phyloP scores from a whole-genome alignment of 176 grass and related monocot genomes.

The Aechmea fasciata region DNA sequence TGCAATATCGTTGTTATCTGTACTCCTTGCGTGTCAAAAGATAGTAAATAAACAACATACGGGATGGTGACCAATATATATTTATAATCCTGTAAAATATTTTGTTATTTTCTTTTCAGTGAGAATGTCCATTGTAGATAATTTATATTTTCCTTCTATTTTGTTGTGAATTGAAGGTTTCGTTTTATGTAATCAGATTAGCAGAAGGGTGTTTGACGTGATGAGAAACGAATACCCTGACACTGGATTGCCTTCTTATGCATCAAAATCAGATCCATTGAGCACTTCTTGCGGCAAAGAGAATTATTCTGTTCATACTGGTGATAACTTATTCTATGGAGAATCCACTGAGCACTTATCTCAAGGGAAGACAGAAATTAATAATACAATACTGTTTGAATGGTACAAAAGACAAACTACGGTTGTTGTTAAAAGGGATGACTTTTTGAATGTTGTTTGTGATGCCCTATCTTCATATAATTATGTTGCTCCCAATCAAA shows the following conservation, averaged over 20 bases:
- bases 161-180: not conserved
- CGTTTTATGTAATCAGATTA: constrained; percentile 47
- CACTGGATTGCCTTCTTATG: not conserved
- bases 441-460: constrained; percentile 61
- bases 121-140: too few species aligned
- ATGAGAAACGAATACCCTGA: constrained; percentile 51
- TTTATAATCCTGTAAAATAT: too few species aligned
- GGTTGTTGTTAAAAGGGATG: constrained; percentile 51
- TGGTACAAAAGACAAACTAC: constrained; percentile 89
- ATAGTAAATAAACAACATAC: too few species aligned
- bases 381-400: constrained; percentile 48
- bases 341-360: constrained; percentile 14
- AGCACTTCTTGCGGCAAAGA: constrained; percentile 9
- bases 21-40: too few species aligned
- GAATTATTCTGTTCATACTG: constrained; percentile 1
- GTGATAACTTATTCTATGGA: not conserved
- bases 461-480: constrained; percentile 71
- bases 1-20: too few species aligned
- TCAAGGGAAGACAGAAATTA: constrained; percentile 26
- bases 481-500: constrained; percentile 84
- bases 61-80: too few species aligned
- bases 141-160: too few species aligned
- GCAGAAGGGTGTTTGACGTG: constrained; percentile 82
- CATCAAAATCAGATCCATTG: constrained; percentile 22
- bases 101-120: too few species aligned